Percentiles rank a stretch among this genome's conserved stretches.
These are phyloP conservation scores for Alnus rubra DNA, from an alignment of 306 rosid genomes.

Conservation along the genomic window DNA sequence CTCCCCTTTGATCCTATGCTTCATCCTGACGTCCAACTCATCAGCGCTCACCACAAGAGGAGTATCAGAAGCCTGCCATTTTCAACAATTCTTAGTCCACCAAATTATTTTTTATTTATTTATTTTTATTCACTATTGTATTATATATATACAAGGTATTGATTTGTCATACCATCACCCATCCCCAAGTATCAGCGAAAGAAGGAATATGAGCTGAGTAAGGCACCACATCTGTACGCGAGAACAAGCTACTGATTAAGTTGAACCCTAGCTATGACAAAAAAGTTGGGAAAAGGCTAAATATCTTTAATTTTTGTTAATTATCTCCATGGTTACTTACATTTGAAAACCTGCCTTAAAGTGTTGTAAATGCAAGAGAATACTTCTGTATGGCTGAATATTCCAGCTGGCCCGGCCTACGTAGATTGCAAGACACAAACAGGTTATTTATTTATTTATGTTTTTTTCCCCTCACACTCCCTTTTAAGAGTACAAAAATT, in stretches of 20 bases:
- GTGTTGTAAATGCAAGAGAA: slow-evolving; percentile 95
- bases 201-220: slow-evolving; percentile 95
- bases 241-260: neutral
- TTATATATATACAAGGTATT: neutral
- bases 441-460: neutral
- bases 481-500: too few species aligned
- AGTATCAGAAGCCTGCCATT: slow-evolving; percentile 72
- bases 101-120: too few species aligned
- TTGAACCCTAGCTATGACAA: neutral
- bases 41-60: slow-evolving; percentile 65
- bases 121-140: too few species aligned
- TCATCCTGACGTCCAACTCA: slow-evolving; percentile 75
- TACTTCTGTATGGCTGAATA: slow-evolving; percentile 91
- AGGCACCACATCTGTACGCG: slow-evolving; percentile 86
- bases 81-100: neutral
- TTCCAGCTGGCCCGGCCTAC: slow-evolving; percentile 99
- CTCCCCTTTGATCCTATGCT: slow-evolving; percentile 70
- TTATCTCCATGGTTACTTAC: slow-evolving; percentile 40
- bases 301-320: too few species aligned
- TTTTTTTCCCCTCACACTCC: too few species aligned
- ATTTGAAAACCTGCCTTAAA: slow-evolving; percentile 83
- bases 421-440: slow-evolving; percentile 8
- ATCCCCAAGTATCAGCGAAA: slow-evolving; percentile 97
- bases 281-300: neutral
- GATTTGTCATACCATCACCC: slow-evolving; percentile 74